Evolutionary conservation across 805 yeast genomes (phyloP).

Genomic region (Lipomyces yamadae): DNA sequence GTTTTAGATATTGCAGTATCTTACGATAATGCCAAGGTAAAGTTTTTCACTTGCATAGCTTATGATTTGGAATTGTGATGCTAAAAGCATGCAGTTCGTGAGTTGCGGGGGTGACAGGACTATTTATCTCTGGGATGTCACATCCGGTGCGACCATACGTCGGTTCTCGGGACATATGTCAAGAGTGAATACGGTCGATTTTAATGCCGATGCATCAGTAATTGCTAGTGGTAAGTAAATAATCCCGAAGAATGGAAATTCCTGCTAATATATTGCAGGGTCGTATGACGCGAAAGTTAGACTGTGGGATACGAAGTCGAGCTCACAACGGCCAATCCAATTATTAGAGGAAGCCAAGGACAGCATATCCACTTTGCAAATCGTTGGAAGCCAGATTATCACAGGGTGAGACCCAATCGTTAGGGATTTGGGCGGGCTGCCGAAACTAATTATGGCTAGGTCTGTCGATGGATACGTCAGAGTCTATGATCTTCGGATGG

Average conservation of each 20-base stretch:
- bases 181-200: slow-evolving; percentile 41
- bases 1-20: slow-evolving; percentile 42
- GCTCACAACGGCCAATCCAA: slow-evolving; percentile 46
- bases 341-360: slow-evolving; percentile 46
- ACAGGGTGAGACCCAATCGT: slow-evolving; percentile 38
- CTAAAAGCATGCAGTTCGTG: slow-evolving; percentile 38
- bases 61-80: background rate
- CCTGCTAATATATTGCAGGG: slow-evolving; percentile 28
- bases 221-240: slow-evolving; percentile 38
- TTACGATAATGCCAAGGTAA: slow-evolving; percentile 38
- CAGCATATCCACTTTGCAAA: slow-evolving; percentile 41
- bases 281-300: slow-evolving; percentile 45
- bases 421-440: background rate
- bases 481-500: slow-evolving; percentile 44
- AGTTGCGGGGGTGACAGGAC: slow-evolving; percentile 46
- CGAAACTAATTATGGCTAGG: slow-evolving; percentile 15
- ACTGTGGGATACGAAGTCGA: slow-evolving; percentile 45
- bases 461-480: slow-evolving; percentile 45
- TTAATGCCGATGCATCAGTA: slow-evolving; percentile 40
- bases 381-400: slow-evolving; percentile 35
- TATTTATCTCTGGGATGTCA: slow-evolving; percentile 44
- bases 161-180: slow-evolving; percentile 43
- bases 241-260: background rate
- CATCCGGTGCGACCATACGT: slow-evolving; percentile 37
- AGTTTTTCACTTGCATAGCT: background rate